Evolutionary conservation across 1,139 yeast species (phyloP), one percentile per base, ranked within the genome.

Genomic region (Pichia sp.): DNA sequence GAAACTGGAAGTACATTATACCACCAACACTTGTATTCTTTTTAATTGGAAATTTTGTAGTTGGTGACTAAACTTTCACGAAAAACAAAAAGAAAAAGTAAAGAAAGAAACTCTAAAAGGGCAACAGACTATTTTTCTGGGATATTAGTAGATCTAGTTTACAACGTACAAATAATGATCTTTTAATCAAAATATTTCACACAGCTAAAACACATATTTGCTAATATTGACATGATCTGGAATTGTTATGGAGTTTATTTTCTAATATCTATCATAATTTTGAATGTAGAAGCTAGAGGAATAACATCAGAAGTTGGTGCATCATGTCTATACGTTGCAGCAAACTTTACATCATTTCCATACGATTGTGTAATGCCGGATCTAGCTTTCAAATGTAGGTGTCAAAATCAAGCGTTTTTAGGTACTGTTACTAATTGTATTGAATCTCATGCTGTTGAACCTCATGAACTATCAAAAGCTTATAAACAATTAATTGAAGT

Each of bases 1-100:
- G 68, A 56, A 67, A 75, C 54, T 74, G 80, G 80, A 61, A 71
- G 62, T 73, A 71, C 52, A 54, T 61, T 17, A 54, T 59, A 19
- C 60, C 62, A 8, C 74, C 76, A 15, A 54, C 71, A 36, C 38
- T 71, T 15, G 44, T 71, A 14, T 41, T 71, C 31, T 39, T 58
- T 48, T n/a, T 57, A 1, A 32, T 44, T 24, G 43, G 44, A 1
- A 32, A 37, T 12, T 4, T 37, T 3, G 22, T n/a, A 3, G 15
- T 17, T 5, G 32, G 32, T 8, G 30, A 26, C 8, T 26, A 26
- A 26, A n/a, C n/a, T n/a, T n/a, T n/a, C n/a, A n/a, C n/a, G n/a
- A n/a, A n/a, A n/a, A n/a, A n/a, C n/a, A n/a, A n/a, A n/a, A n/a
- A n/a, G n/a, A n/a, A n/a, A n/a, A n/a, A n/a, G n/a, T n/a, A n/a